Evolutionary conservation across 352 stramenopile genomes (phyloP).

Genomic region (Blastocystis sp.): DNA sequence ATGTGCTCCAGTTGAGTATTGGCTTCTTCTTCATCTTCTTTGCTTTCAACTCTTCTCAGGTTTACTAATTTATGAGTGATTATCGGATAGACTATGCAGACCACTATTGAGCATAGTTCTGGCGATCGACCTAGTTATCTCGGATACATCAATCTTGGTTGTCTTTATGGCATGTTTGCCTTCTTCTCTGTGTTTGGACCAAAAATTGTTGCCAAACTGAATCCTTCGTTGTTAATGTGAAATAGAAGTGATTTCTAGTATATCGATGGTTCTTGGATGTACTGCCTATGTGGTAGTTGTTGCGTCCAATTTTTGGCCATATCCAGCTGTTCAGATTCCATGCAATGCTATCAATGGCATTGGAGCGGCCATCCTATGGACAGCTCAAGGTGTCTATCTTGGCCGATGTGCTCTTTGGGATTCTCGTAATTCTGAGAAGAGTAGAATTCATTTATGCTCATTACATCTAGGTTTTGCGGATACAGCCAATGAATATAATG

Average conservation of each 20-base stretch:
- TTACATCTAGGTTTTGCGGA: slow-evolving; percentile 27
- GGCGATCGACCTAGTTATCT: too few species aligned
- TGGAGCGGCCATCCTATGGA: slow-evolving; percentile 62
- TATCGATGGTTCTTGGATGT: slow-evolving; percentile 56
- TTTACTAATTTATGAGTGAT: background rate
- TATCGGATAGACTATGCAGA: slow-evolving; percentile 44
- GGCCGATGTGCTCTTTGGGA: slow-evolving; percentile 54
- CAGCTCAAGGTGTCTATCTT: slow-evolving; percentile 60
- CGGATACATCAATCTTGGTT: slow-evolving; percentile 58
- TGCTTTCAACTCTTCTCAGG: slow-evolving; percentile 64
- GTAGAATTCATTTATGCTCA: background rate
- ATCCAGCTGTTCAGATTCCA: background rate
- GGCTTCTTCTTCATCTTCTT: slow-evolving; percentile 64
- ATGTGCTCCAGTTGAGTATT: slow-evolving; percentile 26
- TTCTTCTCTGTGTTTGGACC: slow-evolving; percentile 59
- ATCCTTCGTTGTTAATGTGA: slow-evolving; percentile 7
- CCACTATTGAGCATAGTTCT: background rate
- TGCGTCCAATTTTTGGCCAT: background rate
- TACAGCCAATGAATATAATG: slow-evolving; percentile 53
- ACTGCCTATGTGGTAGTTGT: slow-evolving; percentile 59
- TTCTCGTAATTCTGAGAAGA: slow-evolving; percentile 28
- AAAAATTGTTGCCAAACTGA: slow-evolving; percentile 12
- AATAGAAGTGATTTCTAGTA: background rate
- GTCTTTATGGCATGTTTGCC: slow-evolving; percentile 59
- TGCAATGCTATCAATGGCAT: slow-evolving; percentile 57